These are phyloP conservation scores for Ophiocordyceps camponoti-floridani DNA, from an alignment of 2,329 filamentous ascomycete species.

Conservation along the genomic window DNA sequence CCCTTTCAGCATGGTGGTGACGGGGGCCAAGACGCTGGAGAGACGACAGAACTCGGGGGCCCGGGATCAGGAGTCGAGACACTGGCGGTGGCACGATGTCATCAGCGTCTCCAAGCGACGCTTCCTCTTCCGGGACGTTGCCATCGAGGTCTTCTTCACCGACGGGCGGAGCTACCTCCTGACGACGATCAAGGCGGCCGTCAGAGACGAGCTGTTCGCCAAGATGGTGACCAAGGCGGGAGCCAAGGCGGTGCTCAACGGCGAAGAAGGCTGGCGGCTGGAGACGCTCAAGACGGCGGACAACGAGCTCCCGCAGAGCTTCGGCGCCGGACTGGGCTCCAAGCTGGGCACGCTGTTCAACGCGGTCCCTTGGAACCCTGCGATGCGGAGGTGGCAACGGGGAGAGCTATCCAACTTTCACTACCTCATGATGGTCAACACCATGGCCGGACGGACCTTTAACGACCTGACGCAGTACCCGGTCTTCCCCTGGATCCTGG, in stretches of 20 bases:
- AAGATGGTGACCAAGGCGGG: slow-evolving; percentile 63
- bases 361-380: slow-evolving; percentile 60
- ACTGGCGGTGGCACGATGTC: slow-evolving; percentile 88
- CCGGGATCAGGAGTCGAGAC: slow-evolving; percentile 62
- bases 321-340: slow-evolving; percentile 67
- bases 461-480: slow-evolving; percentile 97
- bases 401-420: slow-evolving; percentile 98
- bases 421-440: slow-evolving; percentile 97
- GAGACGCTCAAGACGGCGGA: slow-evolving; percentile 60
- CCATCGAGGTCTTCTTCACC: slow-evolving; percentile 93
- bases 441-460: slow-evolving; percentile 90
- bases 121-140: slow-evolving; percentile 89
- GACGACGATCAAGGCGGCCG: slow-evolving; percentile 56
- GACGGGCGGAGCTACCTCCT: slow-evolving; percentile 90
- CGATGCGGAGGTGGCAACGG: slow-evolving; percentile 76
- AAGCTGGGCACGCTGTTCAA: slow-evolving; percentile 90
- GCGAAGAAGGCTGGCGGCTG: slow-evolving; percentile 81
- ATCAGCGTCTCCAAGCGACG: slow-evolving; percentile 91
- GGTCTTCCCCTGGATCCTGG: slow-evolving; percentile 92
- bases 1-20: slow-evolving; percentile 86
- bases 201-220: slow-evolving; percentile 64
- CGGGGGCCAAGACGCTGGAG: slow-evolving; percentile 41
- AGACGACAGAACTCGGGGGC: slow-evolving; percentile 38
- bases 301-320: slow-evolving; percentile 39
- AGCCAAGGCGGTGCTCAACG: slow-evolving; percentile 49